Conservation (phyloP, 306 rosid species). For the Gleditsia sinensis region DNA sequence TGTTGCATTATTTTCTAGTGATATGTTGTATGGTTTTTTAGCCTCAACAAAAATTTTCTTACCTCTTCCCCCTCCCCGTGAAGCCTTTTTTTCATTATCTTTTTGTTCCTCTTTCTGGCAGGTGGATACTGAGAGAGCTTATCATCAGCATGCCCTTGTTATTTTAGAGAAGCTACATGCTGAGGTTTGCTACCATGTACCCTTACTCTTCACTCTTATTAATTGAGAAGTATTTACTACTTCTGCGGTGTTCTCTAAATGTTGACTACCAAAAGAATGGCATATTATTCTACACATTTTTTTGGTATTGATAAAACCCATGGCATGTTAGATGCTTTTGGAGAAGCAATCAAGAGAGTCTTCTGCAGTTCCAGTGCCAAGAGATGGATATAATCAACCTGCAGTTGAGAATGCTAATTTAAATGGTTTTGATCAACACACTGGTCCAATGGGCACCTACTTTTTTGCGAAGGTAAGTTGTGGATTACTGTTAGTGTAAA, state of each 20-base stretch:
- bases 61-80: neutral
- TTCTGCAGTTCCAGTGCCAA: constrained; percentile 40
- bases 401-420: constrained; percentile 45
- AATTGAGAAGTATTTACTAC: constrained; percentile 13
- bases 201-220: constrained; percentile 25
- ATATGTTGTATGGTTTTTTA: constrained; percentile 27
- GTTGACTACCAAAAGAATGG: constrained; percentile 10
- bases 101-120: constrained; percentile 38
- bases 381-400: constrained; percentile 46
- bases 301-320: constrained; percentile 9
- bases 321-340: constrained; percentile 55
- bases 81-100: neutral
- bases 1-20: constrained; percentile 5
- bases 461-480: constrained; percentile 77
- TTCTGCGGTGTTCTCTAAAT: constrained; percentile 18
- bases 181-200: constrained; percentile 58
- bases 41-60: constrained; percentile 17
- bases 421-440: constrained; percentile 43
- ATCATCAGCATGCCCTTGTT: constrained; percentile 74
- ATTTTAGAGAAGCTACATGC: constrained; percentile 70
- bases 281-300: constrained; percentile 1
- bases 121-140: constrained; percentile 87
- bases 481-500: neutral
- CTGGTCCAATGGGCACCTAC: constrained; percentile 44
- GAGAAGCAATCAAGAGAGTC: constrained; percentile 59